Percentiles rank a stretch among this genome's conserved stretches.
These are phyloP conservation scores for Luffa aegyptiaca DNA, from an alignment of 306 rosid species.

Conservation along the genomic window DNA sequence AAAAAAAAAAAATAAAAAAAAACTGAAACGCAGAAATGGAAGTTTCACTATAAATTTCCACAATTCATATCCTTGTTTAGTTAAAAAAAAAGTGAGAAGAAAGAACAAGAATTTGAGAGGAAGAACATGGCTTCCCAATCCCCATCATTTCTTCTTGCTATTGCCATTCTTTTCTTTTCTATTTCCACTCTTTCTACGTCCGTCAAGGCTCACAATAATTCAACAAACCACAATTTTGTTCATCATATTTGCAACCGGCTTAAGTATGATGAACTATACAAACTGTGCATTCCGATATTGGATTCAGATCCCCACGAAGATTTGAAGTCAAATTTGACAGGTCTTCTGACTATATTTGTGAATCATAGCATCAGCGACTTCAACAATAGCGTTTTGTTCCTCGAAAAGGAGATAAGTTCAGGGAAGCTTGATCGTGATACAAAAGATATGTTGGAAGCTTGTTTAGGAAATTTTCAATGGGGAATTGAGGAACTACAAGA, in stretches of 20 bases:
- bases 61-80: too few species aligned
- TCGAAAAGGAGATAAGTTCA: not conserved
- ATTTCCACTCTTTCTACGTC: not conserved
- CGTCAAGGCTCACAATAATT: not conserved
- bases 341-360: not conserved
- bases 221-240: not conserved
- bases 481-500: not conserved
- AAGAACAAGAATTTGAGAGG: too few species aligned
- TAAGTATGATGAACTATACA: not conserved
- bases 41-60: too few species aligned
- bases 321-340: not conserved
- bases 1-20: too few species aligned
- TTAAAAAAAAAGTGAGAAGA: too few species aligned
- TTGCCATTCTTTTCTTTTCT: not conserved
- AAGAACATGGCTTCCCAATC: too few species aligned
- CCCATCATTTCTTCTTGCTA: too few species aligned
- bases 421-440: not conserved
- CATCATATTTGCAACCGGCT: not conserved
- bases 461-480: not conserved
- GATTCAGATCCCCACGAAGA: not conserved
- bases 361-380: not conserved
- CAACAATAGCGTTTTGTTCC: not conserved
- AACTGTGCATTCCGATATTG: not conserved
- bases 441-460: not conserved
- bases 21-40: too few species aligned